Evolutionary conservation across 2,329 filamentous ascomycete species (phyloP).

Genomic region (Cladosporium sp.): DNA sequence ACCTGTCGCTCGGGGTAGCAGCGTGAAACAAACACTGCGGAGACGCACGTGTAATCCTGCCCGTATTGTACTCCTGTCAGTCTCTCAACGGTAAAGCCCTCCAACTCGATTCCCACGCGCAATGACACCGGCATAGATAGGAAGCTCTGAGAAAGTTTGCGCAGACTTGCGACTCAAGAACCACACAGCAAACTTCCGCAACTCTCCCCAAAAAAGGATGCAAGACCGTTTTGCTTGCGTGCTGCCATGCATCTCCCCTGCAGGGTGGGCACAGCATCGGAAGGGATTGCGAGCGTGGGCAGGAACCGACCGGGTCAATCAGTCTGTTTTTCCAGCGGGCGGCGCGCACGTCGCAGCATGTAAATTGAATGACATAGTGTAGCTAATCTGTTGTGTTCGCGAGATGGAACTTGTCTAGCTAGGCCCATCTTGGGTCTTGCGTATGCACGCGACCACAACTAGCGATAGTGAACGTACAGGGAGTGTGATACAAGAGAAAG

Average conservation of each 20-base stretch:
- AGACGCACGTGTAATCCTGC: neutral
- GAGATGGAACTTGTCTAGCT: neutral
- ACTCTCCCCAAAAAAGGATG: neutral
- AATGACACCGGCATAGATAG: neutral
- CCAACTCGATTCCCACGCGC: neutral
- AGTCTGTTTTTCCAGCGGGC: neutral
- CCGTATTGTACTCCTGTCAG: neutral
- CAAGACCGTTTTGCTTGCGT: neutral
- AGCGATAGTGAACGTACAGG: neutral
- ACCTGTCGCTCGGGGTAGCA: neutral
- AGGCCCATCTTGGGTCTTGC: neutral
- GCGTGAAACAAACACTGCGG: neutral
- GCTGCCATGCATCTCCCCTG: conserved; percentile 10
- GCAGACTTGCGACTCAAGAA: neutral
- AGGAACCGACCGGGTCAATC: neutral
- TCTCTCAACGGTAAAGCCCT: neutral
- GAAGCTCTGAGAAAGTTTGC: neutral
- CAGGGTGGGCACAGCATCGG: conserved; percentile 1
- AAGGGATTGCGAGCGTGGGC: neutral
- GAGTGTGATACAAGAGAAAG: neutral
- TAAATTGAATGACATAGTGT: neutral
- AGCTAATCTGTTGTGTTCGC: neutral
- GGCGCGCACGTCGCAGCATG: neutral
- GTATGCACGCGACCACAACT: neutral
- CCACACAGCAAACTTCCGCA: neutral